Evolutionary conservation across 148 eudicot species (phyloP).

Genomic region (Tetragonia tetragonoides): DNA sequence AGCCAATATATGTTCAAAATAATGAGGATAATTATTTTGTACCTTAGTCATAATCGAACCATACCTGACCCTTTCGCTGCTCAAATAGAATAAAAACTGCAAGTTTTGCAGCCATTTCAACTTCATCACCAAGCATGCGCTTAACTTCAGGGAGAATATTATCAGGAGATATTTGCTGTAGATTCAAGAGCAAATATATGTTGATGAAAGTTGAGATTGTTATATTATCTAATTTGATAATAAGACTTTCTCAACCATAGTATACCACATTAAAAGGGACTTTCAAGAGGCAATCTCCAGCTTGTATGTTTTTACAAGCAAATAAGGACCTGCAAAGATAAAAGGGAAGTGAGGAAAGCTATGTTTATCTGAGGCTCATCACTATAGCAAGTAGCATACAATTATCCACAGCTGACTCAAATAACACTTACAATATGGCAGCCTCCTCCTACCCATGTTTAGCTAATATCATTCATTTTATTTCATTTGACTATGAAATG

Average conservation of each 20-base stretch:
- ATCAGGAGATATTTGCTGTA: slow-evolving; percentile 73
- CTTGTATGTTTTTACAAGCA: slow-evolving; percentile 47
- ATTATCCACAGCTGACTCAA: neutral
- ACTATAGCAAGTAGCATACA: neutral
- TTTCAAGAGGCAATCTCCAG: slow-evolving; percentile 70
- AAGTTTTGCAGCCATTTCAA: slow-evolving; percentile 58
- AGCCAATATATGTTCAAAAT: neutral
- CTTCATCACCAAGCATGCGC: slow-evolving; percentile 50
- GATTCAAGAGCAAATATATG: slow-evolving; percentile 14
- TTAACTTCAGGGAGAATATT: slow-evolving; percentile 48
- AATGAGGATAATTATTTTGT: neutral
- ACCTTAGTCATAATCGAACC: neutral
- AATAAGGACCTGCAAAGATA: slow-evolving; percentile 47
- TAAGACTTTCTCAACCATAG: slow-evolving; percentile 4
- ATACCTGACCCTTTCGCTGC: slow-evolving; percentile 65
- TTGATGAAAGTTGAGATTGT: slow-evolving; percentile 1
- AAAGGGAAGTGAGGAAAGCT: neutral
- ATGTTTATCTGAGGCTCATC: neutral
- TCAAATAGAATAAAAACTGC: slow-evolving; percentile 64
- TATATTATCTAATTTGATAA: neutral
- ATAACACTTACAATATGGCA: neutral
- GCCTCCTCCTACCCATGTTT: neutral
- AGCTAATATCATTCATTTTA: neutral
- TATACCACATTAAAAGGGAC: slow-evolving; percentile 69
- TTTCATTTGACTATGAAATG: neutral